A percentile compares a stretch with the other conserved stretches of the same genome.
These are phyloP conservation scores for Umbelopsis isabellina DNA, from an alignment of 192 early-diverging fungal species.

Conservation along the genomic window DNA sequence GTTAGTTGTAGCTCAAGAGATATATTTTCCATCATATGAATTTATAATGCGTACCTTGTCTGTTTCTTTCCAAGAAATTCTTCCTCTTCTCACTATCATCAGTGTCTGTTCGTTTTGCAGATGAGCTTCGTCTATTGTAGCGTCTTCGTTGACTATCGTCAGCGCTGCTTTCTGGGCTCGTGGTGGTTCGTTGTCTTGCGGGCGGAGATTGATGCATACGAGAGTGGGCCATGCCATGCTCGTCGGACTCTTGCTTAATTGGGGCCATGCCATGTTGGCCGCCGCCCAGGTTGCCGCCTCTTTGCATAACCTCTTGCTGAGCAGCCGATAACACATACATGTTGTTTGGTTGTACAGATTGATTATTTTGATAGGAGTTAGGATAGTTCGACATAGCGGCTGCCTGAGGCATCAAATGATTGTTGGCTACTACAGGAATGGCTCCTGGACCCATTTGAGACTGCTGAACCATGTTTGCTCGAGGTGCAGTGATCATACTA, in stretches of 20 bases:
- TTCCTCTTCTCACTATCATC: slow-evolving; percentile 71
- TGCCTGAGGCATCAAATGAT: neutral
- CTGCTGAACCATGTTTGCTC: slow-evolving; percentile 3
- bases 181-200: neutral
- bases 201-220: neutral
- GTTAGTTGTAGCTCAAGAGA: slow-evolving; percentile 2
- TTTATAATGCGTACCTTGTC: slow-evolving; percentile 59
- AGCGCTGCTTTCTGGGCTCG: neutral
- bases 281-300: slow-evolving; percentile 10
- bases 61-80: slow-evolving; percentile 87
- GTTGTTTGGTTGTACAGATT: slow-evolving; percentile 22
- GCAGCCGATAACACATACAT: slow-evolving; percentile 32
- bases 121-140: neutral
- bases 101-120: slow-evolving; percentile 9
- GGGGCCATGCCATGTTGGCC: neutral
- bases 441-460: neutral
- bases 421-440: neutral
- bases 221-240: neutral
- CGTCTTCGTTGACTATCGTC: slow-evolving; percentile 26
- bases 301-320: slow-evolving; percentile 29
- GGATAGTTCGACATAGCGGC: neutral
- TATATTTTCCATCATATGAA: neutral
- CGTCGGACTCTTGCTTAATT: slow-evolving; percentile 20
- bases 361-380: neutral
- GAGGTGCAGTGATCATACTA: slow-evolving; percentile 68